These are phyloP conservation scores for Colletotrichum gloeosporioides DNA, from an alignment of 2,329 filamentous ascomycete genomes.

Conservation along the genomic window DNA sequence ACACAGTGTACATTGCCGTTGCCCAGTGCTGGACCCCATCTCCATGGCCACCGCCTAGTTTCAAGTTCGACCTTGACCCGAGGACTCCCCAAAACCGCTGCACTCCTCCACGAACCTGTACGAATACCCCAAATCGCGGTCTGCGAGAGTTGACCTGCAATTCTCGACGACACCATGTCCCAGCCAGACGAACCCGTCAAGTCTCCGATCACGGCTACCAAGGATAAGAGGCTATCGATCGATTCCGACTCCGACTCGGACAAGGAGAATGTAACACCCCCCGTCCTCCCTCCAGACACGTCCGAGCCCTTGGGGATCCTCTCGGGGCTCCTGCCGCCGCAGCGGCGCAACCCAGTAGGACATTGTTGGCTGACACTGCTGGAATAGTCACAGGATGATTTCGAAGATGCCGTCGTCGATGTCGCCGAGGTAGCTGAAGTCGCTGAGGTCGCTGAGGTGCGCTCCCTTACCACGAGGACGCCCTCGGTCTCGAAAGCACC, in stretches of 20 bases:
- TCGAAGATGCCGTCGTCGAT: constrained; percentile 76
- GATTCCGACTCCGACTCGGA: constrained; percentile 22
- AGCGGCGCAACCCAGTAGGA: not conserved
- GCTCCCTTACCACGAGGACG: constrained; percentile 65
- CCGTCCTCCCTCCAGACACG: constrained; percentile 13
- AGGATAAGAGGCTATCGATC: constrained; percentile 20
- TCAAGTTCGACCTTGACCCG: not conserved
- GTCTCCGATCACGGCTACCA: constrained; percentile 21
- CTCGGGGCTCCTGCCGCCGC: not conserved
- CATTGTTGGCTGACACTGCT: not conserved
- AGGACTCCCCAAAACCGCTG: not conserved
- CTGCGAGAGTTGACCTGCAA: constrained; percentile 2
- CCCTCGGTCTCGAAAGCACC: constrained; percentile 39
- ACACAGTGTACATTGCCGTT: constrained; percentile 1
- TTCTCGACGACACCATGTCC: constrained; percentile 34
- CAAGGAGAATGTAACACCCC: constrained; percentile 22
- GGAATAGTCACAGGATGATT: constrained; percentile 64
- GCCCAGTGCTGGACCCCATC: constrained; percentile 6
- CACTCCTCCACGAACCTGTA: not conserved
- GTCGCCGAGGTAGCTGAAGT: constrained; percentile 43
- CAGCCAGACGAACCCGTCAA: constrained; percentile 34
- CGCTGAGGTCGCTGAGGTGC: constrained; percentile 47
- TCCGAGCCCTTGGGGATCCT: not conserved
- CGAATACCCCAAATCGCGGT: not conserved
- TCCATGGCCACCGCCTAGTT: constrained; percentile 20